These are phyloP conservation scores for Keithomyces neogunnii DNA, from an alignment of 2,329 filamentous ascomycete genomes.

Conservation along the genomic window DNA sequence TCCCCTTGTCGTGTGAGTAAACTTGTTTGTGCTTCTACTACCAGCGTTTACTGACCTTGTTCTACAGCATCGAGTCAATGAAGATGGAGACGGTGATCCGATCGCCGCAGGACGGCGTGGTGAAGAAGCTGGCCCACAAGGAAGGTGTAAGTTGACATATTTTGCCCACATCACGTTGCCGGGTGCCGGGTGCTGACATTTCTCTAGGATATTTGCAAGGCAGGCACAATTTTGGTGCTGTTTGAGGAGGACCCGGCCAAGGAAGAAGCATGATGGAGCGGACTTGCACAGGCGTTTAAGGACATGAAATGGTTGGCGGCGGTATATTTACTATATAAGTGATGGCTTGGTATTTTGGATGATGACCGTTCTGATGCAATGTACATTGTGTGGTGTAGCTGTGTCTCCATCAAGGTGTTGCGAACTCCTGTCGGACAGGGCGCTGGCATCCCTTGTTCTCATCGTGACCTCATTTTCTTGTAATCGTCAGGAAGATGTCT, in stretches of 20 bases:
- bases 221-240: conserved; percentile 64
- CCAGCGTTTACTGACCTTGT: neutral
- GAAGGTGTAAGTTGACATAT: conserved; percentile 51
- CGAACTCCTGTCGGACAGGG: neutral
- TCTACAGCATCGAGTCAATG: conserved; percentile 67
- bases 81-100: conserved; percentile 84
- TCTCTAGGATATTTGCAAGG: conserved; percentile 65
- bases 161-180: neutral
- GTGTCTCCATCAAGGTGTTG: neutral
- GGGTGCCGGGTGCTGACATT: neutral
- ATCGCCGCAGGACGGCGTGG: conserved; percentile 62
- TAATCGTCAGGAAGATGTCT: conserved; percentile 26
- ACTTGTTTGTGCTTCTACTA: neutral
- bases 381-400: neutral
- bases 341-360: conserved; percentile 1
- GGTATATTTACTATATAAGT: conserved; percentile 1
- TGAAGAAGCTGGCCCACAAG: conserved; percentile 66
- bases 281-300: conserved; percentile 8
- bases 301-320: conserved; percentile 3
- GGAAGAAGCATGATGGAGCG: conserved; percentile 15
- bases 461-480: conserved; percentile 20
- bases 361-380: neutral
- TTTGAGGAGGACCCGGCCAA: conserved; percentile 49
- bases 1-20: conserved; percentile 68
- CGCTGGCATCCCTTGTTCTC: neutral